Base-by-base conservation (phyloP, 202 grass and related monocot species). In the Schoenoplectus tabernaemontani region DNA sequence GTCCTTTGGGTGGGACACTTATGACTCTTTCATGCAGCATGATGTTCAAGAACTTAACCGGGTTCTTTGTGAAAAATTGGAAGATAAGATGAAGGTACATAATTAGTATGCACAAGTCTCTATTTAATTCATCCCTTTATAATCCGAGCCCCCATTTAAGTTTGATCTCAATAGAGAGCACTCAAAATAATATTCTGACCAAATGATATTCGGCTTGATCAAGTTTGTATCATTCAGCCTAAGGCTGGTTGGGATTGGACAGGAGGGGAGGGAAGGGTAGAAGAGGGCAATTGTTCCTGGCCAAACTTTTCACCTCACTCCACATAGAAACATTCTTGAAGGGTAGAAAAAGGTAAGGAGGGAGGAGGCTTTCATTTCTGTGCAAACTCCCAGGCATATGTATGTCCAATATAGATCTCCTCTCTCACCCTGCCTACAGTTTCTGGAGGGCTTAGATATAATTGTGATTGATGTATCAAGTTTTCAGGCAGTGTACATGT, bases 1-100 rank as follows among this genome's bases (percentile, higher is more conserved):
- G 84, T 97, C 91, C 71, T 98, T 98, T 90, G 89, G 91, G 61
- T 94, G 95, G 91, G 95, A 94, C 68, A 98, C 91, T 65, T 90
- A 92, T 85, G 89, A 98, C 85, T 98, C 89, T 82, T 98, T 98
- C 84, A 92, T 94, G 95, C 95, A 94, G 75, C 95, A 94, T 81
- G 89, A 92, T 77, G 91, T 98, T 78, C 91, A 92, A 87, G 95
- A 98, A 86, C 86, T 98, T 68, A 94, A 98, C 63, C 90, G 91
- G 86, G 95, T 98, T 87, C 95, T 97, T 48, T 94, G 89, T 76
- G 95, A 97, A 85, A 97, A 94, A 92, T 89, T 94, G 62, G 95
- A 98, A 85, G 91, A 90, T 82, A 97, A 98, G 73, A 98, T 98
- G 91, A 98, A 98, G 95, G 91, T 94, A 73, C 56, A 36, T 46